Evolutionary conservation across 495 filamentous ascomycete species (phyloP).

Genomic region (Penicillium steckii): DNA sequence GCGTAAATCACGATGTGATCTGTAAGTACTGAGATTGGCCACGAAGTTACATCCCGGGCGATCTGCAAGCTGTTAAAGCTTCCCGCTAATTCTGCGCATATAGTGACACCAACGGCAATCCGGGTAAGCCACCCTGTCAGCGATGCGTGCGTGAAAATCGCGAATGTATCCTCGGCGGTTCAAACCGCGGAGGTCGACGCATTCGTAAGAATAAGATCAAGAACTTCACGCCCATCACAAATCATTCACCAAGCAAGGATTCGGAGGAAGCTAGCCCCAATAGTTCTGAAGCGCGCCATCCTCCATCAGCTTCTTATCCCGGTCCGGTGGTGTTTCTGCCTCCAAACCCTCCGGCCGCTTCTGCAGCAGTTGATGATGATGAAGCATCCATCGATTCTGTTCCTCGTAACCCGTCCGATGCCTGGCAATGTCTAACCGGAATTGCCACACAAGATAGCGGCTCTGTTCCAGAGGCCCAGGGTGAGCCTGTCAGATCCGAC

Average conservation of each 20-base stretch:
- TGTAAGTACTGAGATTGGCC: constrained; percentile 43
- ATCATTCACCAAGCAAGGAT: constrained; percentile 25
- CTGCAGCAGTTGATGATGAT: constrained; percentile 37
- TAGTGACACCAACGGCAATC: constrained; percentile 47
- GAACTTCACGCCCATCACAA: constrained; percentile 33
- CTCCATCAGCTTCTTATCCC: constrained; percentile 31
- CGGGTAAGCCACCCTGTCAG: constrained; percentile 55
- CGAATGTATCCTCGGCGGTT: constrained; percentile 61
- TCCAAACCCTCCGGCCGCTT: constrained; percentile 30
- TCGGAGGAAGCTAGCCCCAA: constrained; percentile 30
- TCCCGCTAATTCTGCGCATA: constrained; percentile 17
- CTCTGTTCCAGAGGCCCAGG: constrained; percentile 15
- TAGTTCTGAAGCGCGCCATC: constrained; percentile 27
- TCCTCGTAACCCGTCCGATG: constrained; percentile 48
- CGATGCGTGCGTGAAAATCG: constrained; percentile 57
- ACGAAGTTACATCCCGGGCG: neutral
- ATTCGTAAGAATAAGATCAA: constrained; percentile 53
- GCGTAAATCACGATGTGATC: constrained; percentile 62
- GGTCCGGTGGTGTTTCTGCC: constrained; percentile 39
- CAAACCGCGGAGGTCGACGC: constrained; percentile 60
- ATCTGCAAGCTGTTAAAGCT: constrained; percentile 16
- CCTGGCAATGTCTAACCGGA: constrained; percentile 48
- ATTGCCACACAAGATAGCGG: constrained; percentile 35
- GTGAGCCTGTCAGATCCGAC: constrained; percentile 22
- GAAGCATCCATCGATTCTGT: constrained; percentile 43